phyloP scores from a whole-genome alignment of 768 basidiomycete species.

The Mycena belliarum region DNA sequence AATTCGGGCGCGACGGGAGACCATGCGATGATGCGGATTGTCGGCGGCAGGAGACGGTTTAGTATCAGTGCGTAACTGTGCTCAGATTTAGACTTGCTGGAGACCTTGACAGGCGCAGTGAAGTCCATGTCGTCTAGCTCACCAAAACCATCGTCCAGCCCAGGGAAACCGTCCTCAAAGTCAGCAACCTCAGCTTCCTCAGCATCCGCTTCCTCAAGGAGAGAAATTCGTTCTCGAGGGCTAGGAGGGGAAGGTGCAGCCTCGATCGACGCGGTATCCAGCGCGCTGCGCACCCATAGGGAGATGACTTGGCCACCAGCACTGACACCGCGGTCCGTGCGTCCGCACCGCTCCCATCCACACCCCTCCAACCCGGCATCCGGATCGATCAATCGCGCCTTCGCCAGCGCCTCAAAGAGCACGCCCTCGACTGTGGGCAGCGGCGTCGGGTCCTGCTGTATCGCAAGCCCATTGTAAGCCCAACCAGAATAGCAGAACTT shows the following conservation, averaged over 20 bases:
- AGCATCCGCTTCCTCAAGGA: slow-evolving; percentile 8
- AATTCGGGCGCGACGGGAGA: slow-evolving; percentile 80
- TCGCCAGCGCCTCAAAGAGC: slow-evolving; percentile 76
- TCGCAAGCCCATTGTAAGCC: slow-evolving; percentile 89
- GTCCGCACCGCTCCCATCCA: slow-evolving; percentile 87
- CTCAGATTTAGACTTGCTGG: slow-evolving; percentile 43
- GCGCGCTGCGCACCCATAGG: slow-evolving; percentile 82
- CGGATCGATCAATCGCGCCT: slow-evolving; percentile 75
- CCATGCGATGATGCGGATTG: slow-evolving; percentile 92
- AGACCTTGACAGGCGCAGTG: slow-evolving; percentile 21
- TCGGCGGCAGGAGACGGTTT: slow-evolving; percentile 85
- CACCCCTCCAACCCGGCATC: slow-evolving; percentile 79
- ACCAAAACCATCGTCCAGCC: slow-evolving; percentile 40
- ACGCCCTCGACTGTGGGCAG: slow-evolving; percentile 91
- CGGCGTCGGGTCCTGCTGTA: slow-evolving; percentile 68
- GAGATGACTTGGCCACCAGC: slow-evolving; percentile 92
- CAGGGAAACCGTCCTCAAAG: slow-evolving; percentile 20
- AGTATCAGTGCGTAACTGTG: slow-evolving; percentile 78
- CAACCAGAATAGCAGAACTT: slow-evolving; percentile 92
- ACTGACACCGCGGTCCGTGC: slow-evolving; percentile 95
- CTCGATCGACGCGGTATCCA: slow-evolving; percentile 27
- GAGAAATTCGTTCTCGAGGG: background rate
- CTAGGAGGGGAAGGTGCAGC: background rate
- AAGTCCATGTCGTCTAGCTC: slow-evolving; percentile 33
- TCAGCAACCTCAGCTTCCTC: background rate